Evolutionary conservation across 106 monocot genomes (phyloP), one percentile per base, ranked within the genome.

Genomic region (Phalaenopsis aphrodite): DNA sequence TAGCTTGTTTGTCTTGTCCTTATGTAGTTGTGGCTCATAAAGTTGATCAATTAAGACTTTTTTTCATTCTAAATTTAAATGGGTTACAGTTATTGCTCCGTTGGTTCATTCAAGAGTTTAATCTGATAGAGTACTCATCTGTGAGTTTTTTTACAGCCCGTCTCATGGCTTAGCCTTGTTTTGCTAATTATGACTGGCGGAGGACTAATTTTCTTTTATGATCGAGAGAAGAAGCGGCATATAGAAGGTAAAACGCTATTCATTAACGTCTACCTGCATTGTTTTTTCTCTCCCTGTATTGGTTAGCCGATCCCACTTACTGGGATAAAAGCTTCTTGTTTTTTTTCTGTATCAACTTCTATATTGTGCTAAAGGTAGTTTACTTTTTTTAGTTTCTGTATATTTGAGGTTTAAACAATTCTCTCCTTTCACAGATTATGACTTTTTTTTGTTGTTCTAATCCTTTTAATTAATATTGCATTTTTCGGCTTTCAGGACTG

Each of bases 161-260:
- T 99, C 2, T 92, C 98, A 43, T 99, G 94, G 92, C 77, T 91
- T 78, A 99, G 94, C 81, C 87, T 99, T 88, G 38, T 91, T 75
- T 87, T 99, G 77, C 86, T 99, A 66, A 82, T 99, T 43, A 48
- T 92, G 46, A 99, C 98, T 10, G 98, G 94, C 78, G 88, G 89
- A 69, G 98, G 94, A 77, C 81, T 99, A 74, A 78, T 91, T 66
- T 79, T 91, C 69, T 99, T 93, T 81, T 99, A 91, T 82, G 98
- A 99, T 77, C 88, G 83, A 79, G 98, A 94, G 81, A 94, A 99
- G 91, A 94, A 89, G 74, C 85, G 82, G 23, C 94, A 91, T 49
- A 89, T 94, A 85, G 92, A 99, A 99, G 98, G 98, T 99, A 89
- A 10, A 79, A 41, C 12, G 18, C 24, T 24, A 45, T 76, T 30